phyloP scores from a whole-genome alignment of 257 asterid species.

The Galeopsis tetrahit region DNA sequence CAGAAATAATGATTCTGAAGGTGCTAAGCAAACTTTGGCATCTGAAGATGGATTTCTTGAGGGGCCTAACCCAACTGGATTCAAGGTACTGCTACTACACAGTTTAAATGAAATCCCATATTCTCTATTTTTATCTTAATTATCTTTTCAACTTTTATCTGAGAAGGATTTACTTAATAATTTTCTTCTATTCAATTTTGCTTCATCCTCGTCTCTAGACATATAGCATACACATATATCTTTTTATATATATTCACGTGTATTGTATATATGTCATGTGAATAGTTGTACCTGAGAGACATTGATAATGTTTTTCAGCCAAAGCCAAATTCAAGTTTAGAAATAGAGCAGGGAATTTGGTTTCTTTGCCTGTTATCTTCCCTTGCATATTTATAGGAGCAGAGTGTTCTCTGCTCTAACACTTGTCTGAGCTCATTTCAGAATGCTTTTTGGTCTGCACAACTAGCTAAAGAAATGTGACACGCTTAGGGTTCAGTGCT shows the following conservation, averaged over 20 bases:
- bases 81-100: slow-evolving; percentile 65
- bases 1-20: slow-evolving; percentile 94
- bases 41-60: slow-evolving; percentile 97
- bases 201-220: slow-evolving; percentile 4
- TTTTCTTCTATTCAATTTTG: not conserved
- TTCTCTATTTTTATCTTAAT: slow-evolving; percentile 28
- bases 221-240: not conserved
- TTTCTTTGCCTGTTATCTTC: not conserved
- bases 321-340: slow-evolving; percentile 3
- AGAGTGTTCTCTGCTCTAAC: slow-evolving; percentile 7
- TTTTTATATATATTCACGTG: not conserved
- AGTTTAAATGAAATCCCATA: slow-evolving; percentile 20
- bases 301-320: slow-evolving; percentile 8
- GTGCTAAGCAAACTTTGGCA: slow-evolving; percentile 86
- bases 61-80: slow-evolving; percentile 87
- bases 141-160: slow-evolving; percentile 22
- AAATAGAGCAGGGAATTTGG: slow-evolving; percentile 3
- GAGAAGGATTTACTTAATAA: not conserved
- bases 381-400: slow-evolving; percentile 13
- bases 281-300: not conserved
- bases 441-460: slow-evolving; percentile 1
- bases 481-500: not conserved
- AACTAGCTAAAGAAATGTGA: slow-evolving; percentile 6
- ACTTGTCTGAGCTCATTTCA: not conserved
- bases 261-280: not conserved